Base-by-base conservation (phyloP, 2,329 filamentous ascomycete species). In the Tolypocladium sp. region DNA sequence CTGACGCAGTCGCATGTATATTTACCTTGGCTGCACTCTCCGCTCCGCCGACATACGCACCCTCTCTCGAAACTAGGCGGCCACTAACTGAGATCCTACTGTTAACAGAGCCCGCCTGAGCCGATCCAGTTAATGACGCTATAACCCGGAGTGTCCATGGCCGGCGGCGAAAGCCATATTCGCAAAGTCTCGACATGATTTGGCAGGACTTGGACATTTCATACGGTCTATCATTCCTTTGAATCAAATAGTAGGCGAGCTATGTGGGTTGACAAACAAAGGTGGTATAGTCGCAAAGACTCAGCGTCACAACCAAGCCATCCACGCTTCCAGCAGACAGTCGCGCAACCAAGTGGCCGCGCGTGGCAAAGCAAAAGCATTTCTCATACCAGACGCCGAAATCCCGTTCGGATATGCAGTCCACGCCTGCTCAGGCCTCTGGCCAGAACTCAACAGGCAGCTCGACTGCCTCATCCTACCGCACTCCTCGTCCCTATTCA, bases 321-420 rank as follows among this genome's bases (percentile, higher is more conserved):
- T 51, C 53, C 44, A 49, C 27, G 27, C 51, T 27, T 27, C 38
- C 44, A 55, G 13, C 49, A 44, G 22, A 41, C 40, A 55, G 55
- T 46, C 38, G 33, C 25, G 22, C 37, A 49, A 17, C 55, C 60
- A 55, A 57, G 20, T 22, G 30, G 12, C 60, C 54, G 56, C 60
- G 64, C 64, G 61, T 60, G 63, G 30, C 38, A 41, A 55, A 58
- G 17, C 30, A 25, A 25, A 68, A 61, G 64, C 62, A 61, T 70
- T 67, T 59, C 63, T 68, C 63, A 56, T 67, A 60, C 69, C 67
- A 63, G 64, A 69, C 69, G 69, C 68, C 69, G 63, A 66, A 63
- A 65, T 65, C 63, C 63, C 64, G 65, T 60, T 62, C 63, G 62
- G 63, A 63, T 63, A 68, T 68, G 66, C 49, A 53, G 49, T 53